phyloP scores from a whole-genome alignment of 2,329 filamentous ascomycete species.

The Talaromyces sp. region DNA sequence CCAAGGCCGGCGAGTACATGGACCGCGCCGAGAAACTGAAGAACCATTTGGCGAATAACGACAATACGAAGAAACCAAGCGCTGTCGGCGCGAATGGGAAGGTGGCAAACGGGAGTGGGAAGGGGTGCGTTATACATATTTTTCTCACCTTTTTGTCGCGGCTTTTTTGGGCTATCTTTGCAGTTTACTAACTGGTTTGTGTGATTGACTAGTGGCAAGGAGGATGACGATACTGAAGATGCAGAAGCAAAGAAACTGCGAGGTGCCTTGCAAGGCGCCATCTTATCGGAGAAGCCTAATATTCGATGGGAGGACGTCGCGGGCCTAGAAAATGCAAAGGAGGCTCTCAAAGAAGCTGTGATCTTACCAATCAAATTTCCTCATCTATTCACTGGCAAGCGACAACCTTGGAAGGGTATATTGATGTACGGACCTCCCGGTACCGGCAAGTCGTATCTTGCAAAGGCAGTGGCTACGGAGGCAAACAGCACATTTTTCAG shows the following conservation, averaged over 20 bases:
- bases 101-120: constrained; percentile 45
- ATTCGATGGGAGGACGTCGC: constrained; percentile 98
- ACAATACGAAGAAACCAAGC: constrained; percentile 46
- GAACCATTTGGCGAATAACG: constrained; percentile 67
- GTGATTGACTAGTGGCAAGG: constrained; percentile 28
- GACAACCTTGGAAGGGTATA: constrained; percentile 98
- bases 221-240: constrained; percentile 66
- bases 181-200: not conserved
- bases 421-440: constrained; percentile 92
- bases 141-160: not conserved
- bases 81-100: constrained; percentile 48
- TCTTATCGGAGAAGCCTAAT: constrained; percentile 91
- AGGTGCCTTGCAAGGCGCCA: constrained; percentile 83
- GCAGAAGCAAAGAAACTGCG: constrained; percentile 93
- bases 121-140: constrained; percentile 41
- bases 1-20: constrained; percentile 95
- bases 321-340: constrained; percentile 87
- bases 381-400: constrained; percentile 89
- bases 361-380: constrained; percentile 98
- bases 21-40: constrained; percentile 98
- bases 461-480: constrained; percentile 95
- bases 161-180: not conserved
- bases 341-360: constrained; percentile 95
- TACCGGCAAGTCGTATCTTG: constrained; percentile 95
- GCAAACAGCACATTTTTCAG: constrained; percentile 99